Conservation (phyloP, 2,329 filamentous ascomycete species). For the Endothia cerciana region DNA sequence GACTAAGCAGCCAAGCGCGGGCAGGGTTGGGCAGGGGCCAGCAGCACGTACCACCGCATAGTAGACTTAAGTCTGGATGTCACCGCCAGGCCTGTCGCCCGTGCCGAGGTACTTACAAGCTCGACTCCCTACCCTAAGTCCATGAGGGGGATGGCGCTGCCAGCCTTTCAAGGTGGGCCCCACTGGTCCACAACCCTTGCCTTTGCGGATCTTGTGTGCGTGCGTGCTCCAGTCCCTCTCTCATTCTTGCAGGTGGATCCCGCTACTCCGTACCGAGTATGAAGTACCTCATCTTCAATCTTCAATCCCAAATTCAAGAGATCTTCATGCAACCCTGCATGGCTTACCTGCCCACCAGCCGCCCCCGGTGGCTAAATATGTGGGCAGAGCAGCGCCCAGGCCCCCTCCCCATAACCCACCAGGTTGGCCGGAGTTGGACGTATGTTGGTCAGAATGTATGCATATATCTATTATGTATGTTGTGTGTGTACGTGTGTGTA, state of each 20-base stretch:
- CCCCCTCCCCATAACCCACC: too few relatives aligned
- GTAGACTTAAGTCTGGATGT: conserved; percentile 4
- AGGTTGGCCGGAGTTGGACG: too few relatives aligned
- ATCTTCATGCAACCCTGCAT: neutral
- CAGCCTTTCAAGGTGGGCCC: conserved; percentile 4
- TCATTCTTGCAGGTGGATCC: conserved; percentile 11
- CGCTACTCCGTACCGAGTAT: conserved; percentile 6
- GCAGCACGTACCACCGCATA: too few relatives aligned
- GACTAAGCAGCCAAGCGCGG: conserved; percentile 5
- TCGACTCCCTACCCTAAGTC: neutral
- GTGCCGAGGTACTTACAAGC: neutral
- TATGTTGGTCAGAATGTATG: too few relatives aligned
- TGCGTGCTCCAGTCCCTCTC: conserved; percentile 3
- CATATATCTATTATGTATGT: too few relatives aligned
- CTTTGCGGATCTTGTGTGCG: conserved; percentile 9
- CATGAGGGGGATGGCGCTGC: conserved; percentile 2
- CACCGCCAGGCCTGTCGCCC: neutral
- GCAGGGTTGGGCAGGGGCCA: conserved; percentile 7
- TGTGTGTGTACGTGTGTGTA: neutral
- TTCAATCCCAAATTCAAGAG: neutral
- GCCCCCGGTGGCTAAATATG: neutral
- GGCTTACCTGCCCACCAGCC: neutral
- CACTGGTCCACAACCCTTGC: conserved; percentile 4
- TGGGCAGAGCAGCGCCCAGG: neutral
- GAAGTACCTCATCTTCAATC: neutral